Conservation (phyloP, 2,329 filamentous ascomycete genomes). For the Xylariales sp. region DNA sequence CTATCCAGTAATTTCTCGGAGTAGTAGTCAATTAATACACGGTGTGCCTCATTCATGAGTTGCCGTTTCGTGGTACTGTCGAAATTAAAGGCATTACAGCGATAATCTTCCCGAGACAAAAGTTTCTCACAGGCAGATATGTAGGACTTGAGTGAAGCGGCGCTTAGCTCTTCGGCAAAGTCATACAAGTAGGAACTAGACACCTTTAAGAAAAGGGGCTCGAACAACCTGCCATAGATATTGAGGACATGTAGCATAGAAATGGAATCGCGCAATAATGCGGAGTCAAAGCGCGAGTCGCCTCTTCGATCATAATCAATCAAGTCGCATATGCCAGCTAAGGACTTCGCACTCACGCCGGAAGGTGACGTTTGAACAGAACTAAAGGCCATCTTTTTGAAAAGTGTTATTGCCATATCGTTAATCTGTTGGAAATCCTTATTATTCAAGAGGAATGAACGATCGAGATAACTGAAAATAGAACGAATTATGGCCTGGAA, state of each 20-base stretch:
- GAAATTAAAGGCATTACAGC: conserved; percentile 84
- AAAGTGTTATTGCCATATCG: conserved; percentile 82
- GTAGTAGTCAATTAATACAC: conserved; percentile 76
- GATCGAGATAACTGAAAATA: conserved; percentile 93
- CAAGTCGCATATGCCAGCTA: conserved; percentile 77
- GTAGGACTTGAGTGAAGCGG: conserved; percentile 77
- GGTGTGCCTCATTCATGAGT: conserved; percentile 78
- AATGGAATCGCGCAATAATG: conserved; percentile 78
- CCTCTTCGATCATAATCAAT: conserved; percentile 76
- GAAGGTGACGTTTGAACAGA: conserved; percentile 45
- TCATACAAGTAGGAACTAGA: conserved; percentile 76
- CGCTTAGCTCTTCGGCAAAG: conserved; percentile 76
- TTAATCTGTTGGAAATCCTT: conserved; percentile 78
- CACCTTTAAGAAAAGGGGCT: conserved; percentile 75
- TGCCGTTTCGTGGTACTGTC: conserved; percentile 85
- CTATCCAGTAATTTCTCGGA: conserved; percentile 73
- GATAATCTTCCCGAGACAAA: conserved; percentile 76
- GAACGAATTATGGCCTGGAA: conserved; percentile 75
- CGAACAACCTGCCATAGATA: conserved; percentile 83
- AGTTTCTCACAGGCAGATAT: conserved; percentile 76
- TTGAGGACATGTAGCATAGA: conserved; percentile 87
- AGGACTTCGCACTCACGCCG: conserved; percentile 54
- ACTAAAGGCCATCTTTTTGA: conserved; percentile 70
- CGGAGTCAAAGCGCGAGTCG: conserved; percentile 67
- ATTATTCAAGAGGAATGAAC: conserved; percentile 84